Percentiles rank a stretch among this genome's conserved stretches.
Evolutionary conservation across 176 grass and related monocot species (phyloP).

Genomic region (Carex myosuroides): DNA sequence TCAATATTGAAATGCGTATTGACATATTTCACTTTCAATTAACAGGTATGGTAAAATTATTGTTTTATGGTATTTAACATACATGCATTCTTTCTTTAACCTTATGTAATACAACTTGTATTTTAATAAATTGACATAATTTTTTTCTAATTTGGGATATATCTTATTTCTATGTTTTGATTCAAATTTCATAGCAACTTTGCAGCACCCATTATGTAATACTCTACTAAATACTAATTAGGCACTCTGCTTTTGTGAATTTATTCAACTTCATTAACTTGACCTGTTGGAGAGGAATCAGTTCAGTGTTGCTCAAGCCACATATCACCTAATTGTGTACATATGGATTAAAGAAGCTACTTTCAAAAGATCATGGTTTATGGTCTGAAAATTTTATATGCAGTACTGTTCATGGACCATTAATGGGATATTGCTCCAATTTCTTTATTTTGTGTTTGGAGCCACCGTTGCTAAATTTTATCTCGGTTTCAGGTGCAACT

Average conservation of each 20-base stretch:
- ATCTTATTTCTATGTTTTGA: constrained; percentile 13
- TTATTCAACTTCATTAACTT: constrained; percentile 20
- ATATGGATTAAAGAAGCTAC: not conserved
- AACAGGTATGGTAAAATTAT: too few species aligned
- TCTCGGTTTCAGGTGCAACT: too few species aligned
- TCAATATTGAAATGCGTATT: too few species aligned
- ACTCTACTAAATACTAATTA: not conserved
- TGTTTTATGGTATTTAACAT: constrained; percentile 25
- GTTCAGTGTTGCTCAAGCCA: not conserved
- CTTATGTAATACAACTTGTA: not conserved
- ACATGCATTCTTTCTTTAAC: constrained; percentile 38
- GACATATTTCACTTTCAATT: too few species aligned
- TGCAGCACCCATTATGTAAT: too few species aligned
- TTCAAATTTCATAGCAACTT: constrained; percentile 37
- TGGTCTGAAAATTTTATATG: not conserved
- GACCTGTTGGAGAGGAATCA: constrained; percentile 42
- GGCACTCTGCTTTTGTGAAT: not conserved
- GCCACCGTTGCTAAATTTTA: not conserved
- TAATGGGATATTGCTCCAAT: not conserved
- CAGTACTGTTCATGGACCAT: not conserved
- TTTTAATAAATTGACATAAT: constrained; percentile 11
- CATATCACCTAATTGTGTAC: not conserved
- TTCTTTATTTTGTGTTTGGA: not conserved
- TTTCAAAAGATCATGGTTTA: too few species aligned
- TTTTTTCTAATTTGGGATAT: constrained; percentile 12